Evolutionary conservation across 2,329 filamentous ascomycete genomes (phyloP).

Genomic region (Acephala macrosclerotiorum): DNA sequence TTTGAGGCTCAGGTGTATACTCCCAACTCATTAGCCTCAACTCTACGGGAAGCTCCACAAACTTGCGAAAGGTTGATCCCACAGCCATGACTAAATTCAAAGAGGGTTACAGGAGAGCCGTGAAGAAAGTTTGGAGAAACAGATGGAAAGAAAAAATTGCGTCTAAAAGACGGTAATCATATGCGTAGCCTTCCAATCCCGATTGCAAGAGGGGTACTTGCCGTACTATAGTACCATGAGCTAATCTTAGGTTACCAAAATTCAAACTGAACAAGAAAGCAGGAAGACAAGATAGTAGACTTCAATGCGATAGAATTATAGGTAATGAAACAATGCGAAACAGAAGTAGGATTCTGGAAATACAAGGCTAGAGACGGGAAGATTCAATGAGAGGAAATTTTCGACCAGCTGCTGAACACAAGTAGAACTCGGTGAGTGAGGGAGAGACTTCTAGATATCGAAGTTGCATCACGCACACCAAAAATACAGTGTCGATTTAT

Average conservation of each 20-base stretch:
- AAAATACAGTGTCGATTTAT: too few relatives aligned
- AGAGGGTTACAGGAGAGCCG: neutral
- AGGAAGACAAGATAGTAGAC: neutral
- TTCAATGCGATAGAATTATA: neutral
- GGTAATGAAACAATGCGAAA: neutral
- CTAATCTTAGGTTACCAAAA: neutral
- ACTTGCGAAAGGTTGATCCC: neutral
- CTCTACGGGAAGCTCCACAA: neutral
- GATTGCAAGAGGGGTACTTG: too few relatives aligned
- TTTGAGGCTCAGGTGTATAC: neutral
- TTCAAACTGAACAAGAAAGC: neutral
- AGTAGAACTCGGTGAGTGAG: too few relatives aligned
- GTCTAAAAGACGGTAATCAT: too few relatives aligned
- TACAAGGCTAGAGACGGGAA: too few relatives aligned
- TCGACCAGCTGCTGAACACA: too few relatives aligned
- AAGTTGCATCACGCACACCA: too few relatives aligned
- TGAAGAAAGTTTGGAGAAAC: too few relatives aligned
- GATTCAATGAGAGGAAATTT: too few relatives aligned
- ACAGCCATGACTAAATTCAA: neutral
- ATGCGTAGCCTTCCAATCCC: too few relatives aligned
- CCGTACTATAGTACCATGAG: neutral
- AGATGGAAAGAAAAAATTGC: too few relatives aligned
- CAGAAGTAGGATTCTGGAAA: neutral
- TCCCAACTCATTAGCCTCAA: neutral
- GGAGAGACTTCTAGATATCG: too few relatives aligned